phyloP scores from a whole-genome alignment of 345 rosid genomes.

The Salix udensis region DNA sequence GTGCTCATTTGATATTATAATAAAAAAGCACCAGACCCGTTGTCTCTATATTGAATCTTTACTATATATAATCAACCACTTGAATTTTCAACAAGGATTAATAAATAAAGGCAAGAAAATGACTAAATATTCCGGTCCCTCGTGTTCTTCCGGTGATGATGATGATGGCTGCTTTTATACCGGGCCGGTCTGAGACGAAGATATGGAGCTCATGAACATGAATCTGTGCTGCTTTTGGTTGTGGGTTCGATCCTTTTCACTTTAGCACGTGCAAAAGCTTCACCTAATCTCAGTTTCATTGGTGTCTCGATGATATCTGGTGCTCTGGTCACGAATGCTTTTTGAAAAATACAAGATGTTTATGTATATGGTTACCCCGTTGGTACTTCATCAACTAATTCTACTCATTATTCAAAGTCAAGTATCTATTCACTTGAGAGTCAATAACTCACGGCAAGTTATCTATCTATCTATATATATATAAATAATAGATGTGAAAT shows the following conservation, averaged over 20 bases:
- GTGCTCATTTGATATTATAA: not conserved
- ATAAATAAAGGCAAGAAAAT: not conserved
- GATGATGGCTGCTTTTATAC: conserved; percentile 92
- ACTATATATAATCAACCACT: not conserved
- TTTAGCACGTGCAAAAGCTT: conserved; percentile 81
- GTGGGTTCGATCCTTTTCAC: conserved; percentile 84
- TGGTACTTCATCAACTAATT: too few relatives aligned
- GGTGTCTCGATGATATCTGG: conserved; percentile 84
- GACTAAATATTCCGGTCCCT: not conserved
- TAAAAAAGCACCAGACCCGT: not conserved
- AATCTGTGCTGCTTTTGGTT: conserved; percentile 70
- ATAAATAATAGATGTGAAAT: too few relatives aligned
- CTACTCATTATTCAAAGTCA: too few relatives aligned
- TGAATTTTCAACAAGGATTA: not conserved
- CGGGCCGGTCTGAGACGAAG: conserved; percentile 65
- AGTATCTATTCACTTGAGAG: too few relatives aligned
- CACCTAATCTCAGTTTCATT: conserved; percentile 72
- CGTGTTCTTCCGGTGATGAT: conserved; percentile 93
- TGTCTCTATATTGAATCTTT: not conserved
- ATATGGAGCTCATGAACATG: conserved; percentile 72
- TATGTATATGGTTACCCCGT: too few relatives aligned
- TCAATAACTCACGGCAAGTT: too few relatives aligned
- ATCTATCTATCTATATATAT: too few relatives aligned
- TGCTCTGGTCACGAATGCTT: conserved; percentile 81
- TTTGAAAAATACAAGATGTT: conserved; percentile 22